Evolutionary conservation across 192 early-diverging fungal species (phyloP).

Genomic region (Mortierella claussenii): DNA sequence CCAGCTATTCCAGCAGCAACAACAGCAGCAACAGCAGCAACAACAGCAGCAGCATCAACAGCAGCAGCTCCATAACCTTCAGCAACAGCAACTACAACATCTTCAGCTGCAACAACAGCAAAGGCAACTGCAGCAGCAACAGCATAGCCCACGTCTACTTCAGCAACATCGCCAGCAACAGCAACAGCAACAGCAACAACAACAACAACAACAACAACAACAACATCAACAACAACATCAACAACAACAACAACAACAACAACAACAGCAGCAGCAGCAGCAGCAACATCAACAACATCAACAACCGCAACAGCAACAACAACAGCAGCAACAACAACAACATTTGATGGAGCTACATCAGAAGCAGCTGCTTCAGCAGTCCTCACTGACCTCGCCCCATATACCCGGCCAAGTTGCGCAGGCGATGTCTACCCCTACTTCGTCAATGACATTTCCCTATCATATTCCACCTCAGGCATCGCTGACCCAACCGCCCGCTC

Average conservation of each 20-base stretch:
- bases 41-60: conserved; percentile 32
- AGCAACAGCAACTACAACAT: conserved; percentile 8
- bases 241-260: conserved; percentile 1
- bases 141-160: not conserved
- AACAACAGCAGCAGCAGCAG: not conserved
- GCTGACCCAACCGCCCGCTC: no score
- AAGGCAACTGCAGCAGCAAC: conserved; percentile 18
- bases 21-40: conserved; percentile 21
- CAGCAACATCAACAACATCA: not conserved
- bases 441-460: no score
- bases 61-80: conserved; percentile 4
- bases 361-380: not conserved
- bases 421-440: no score
- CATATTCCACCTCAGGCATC: no score
- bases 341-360: conserved; percentile 4
- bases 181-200: conserved; percentile 8
- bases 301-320: conserved; percentile 1
- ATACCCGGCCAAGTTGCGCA: no score
- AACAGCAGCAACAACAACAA: conserved; percentile 9
- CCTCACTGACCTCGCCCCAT: no score
- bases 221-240: conserved; percentile 2
- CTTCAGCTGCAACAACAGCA: conserved; percentile 20
- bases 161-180: conserved; percentile 9
- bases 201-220: conserved; percentile 7
- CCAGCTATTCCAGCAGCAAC: conserved; percentile 1